A percentile compares a stretch with the other conserved stretches of the same genome.
These are phyloP conservation scores for Aspergillus sp. DNA, from an alignment of 2,329 filamentous ascomycete genomes.

Conservation along the genomic window DNA sequence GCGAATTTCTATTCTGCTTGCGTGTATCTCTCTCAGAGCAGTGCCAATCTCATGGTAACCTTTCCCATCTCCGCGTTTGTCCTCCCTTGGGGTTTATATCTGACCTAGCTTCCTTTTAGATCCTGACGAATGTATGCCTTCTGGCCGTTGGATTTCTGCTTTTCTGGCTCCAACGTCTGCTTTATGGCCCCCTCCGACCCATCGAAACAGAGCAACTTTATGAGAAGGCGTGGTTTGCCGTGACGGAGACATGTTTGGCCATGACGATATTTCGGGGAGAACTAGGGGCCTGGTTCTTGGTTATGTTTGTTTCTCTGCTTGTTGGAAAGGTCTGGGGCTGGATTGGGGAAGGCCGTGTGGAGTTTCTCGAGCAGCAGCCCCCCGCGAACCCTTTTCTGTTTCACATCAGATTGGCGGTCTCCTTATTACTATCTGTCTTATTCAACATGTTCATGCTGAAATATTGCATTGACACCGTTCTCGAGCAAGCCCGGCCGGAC, in stretches of 20 bases:
- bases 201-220: slow-evolving; percentile 97
- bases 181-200: slow-evolving; percentile 85
- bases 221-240: slow-evolving; percentile 96
- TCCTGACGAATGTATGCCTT: slow-evolving; percentile 86
- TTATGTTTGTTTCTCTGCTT: slow-evolving; percentile 92
- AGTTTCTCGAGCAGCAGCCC: slow-evolving; percentile 92
- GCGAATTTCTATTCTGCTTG: slow-evolving; percentile 98
- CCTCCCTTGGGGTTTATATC: background rate
- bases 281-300: slow-evolving; percentile 87
- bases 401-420: slow-evolving; percentile 76
- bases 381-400: slow-evolving; percentile 85
- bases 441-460: slow-evolving; percentile 79
- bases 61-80: background rate
- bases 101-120: slow-evolving; percentile 50
- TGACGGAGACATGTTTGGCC: slow-evolving; percentile 92
- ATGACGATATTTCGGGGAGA: slow-evolving; percentile 99
- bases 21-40: slow-evolving; percentile 95
- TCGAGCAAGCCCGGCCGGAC: slow-evolving; percentile 84
- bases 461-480: slow-evolving; percentile 79
- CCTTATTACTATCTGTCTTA: slow-evolving; percentile 72
- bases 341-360: slow-evolving; percentile 94
- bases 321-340: slow-evolving; percentile 98
- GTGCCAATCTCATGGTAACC: slow-evolving; percentile 82
- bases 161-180: slow-evolving; percentile 82
- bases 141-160: slow-evolving; percentile 77